Evolutionary conservation across 306 rosid species (phyloP).

Genomic region (Sesbania bispinosa): DNA sequence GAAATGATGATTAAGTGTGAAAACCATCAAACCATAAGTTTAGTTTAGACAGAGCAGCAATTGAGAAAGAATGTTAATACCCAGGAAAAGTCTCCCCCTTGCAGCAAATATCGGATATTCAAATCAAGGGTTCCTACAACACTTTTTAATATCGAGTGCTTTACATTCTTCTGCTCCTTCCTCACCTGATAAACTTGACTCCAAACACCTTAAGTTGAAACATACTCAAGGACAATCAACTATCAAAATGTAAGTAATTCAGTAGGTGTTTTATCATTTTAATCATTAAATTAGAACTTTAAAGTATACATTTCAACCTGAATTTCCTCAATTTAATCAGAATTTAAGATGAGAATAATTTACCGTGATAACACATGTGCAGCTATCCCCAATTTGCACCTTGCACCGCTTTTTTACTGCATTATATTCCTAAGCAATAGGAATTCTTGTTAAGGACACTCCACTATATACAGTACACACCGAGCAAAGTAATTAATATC

Average conservation of each 20-base stretch:
- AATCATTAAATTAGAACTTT: not conserved
- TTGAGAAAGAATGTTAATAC: constrained; percentile 34
- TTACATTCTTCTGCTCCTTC: constrained; percentile 62
- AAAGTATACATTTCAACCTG: constrained; percentile 1
- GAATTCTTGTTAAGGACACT: constrained; percentile 3
- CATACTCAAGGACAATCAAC: constrained; percentile 14
- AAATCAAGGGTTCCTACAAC: constrained; percentile 91
- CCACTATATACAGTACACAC: not conserved
- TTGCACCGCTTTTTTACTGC: constrained; percentile 53
- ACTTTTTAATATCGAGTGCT: constrained; percentile 58
- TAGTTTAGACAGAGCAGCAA: constrained; percentile 13
- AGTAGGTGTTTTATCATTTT: not conserved
- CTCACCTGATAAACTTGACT: constrained; percentile 65
- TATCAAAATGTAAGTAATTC: not conserved
- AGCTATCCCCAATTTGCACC: constrained; percentile 44
- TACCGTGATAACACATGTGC: constrained; percentile 78
- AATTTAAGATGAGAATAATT: constrained; percentile 15
- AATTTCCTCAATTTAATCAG: constrained; percentile 8
- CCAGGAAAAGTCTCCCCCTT: constrained; percentile 90
- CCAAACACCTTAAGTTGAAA: constrained; percentile 33
- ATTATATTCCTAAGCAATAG: constrained; percentile 57
- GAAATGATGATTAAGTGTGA: constrained; percentile 16
- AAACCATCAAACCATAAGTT: too few relatives aligned
- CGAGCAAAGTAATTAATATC: constrained; percentile 3
- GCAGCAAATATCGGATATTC: constrained; percentile 59